Base-by-base conservation (phyloP, 2,329 filamentous ascomycete genomes). In the Didymella pinodella region DNA sequence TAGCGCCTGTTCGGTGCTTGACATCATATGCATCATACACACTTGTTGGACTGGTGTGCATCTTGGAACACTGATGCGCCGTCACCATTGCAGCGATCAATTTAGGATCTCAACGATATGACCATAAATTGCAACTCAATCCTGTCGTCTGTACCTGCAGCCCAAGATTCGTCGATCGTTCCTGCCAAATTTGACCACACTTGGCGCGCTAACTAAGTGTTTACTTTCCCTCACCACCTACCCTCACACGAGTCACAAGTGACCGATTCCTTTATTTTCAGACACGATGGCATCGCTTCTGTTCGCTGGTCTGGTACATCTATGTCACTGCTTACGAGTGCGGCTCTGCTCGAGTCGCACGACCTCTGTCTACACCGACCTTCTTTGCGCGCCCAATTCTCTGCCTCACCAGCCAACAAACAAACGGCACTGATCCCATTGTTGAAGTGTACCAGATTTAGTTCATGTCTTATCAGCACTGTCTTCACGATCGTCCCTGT, bases 291-390 rank as follows among this genome's bases (percentile, higher is more conserved):
- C 32, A n/a, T 26, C 31, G n/a, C 40, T 28, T 45, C 28, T n/a
- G 41, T 46, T 26, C 41, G 50, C 56, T 50, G 38, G 47, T 41
- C 49, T 47, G 6, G 18, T 41, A 50, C 50, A 41, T 18, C 12
- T 45, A 46, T 54, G 50, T 54, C 50, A 59, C 40, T 51, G 56
- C 56, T 59, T 59, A 59, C 56, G 46, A 54, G 50, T 26, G 50
- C 46, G 41, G 46, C 56, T 59, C 50, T 47, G 34, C 28, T 36
- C 18, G 22, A 32, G 56, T 59, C 50, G 46, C 47, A 59, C 56
- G 16, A 50, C 28, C 22, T 29, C 47, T 12, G 50, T 40, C 56
- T 38, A 54, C 56, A 59, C 56, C 56, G 56, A 59, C 56, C 56
- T 54, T 58, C 31, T 41, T 22, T 18, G 50, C 48, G 41, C 56